Conservation (phyloP, 805 yeast species). For the Lipomyces kockii region DNA sequence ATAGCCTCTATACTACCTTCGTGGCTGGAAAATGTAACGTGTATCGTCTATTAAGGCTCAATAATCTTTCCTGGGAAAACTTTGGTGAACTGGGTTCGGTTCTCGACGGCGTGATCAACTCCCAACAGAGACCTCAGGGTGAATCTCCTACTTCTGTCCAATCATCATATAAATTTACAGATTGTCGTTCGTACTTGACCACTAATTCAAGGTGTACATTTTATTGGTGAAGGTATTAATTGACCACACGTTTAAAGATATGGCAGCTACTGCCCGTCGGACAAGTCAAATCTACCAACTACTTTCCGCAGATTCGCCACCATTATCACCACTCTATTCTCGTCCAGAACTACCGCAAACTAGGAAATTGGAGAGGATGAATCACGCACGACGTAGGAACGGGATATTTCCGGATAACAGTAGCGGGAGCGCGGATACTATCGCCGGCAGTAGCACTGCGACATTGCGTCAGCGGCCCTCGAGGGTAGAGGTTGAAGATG, state of each 20-base stretch:
- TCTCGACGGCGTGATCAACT: background rate
- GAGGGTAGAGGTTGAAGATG: background rate
- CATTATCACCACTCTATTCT: background rate
- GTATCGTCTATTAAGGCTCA: background rate
- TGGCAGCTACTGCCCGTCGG: background rate
- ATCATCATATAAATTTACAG: background rate
- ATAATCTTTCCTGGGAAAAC: background rate
- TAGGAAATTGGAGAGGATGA: background rate
- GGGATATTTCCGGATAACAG: background rate
- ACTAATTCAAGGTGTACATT: background rate
- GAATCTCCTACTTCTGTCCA: background rate
- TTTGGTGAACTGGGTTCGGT: background rate
- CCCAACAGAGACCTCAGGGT: background rate
- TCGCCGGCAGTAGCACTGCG: background rate
- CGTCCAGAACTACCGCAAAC: background rate
- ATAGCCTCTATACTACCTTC: background rate
- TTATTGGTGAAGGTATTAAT: background rate
- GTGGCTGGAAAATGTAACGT: background rate
- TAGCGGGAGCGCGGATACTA: background rate
- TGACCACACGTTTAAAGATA: background rate
- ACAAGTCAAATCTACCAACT: slow-evolving; percentile 10
- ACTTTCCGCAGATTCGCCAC: slow-evolving; percentile 6
- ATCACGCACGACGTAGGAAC: background rate
- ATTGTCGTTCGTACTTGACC: background rate
- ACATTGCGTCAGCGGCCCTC: background rate